Evolutionary conservation across 2,329 filamentous ascomycete species (phyloP).

Genomic region (Colletotrichum magnum): DNA sequence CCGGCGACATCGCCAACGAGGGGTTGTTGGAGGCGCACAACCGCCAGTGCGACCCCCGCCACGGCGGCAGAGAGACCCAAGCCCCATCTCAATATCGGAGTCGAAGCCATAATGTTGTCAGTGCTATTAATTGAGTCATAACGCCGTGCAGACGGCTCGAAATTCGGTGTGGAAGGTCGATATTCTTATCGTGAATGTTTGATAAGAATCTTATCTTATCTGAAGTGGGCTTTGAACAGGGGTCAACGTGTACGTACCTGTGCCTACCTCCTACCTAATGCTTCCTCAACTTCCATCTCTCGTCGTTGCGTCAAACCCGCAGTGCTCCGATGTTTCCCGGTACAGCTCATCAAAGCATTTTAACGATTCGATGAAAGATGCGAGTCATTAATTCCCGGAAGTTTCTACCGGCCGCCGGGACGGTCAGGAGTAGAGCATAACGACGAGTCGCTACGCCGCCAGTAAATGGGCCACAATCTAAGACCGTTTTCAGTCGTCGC

Average conservation of each 20-base stretch:
- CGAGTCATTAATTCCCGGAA: too few relatives aligned
- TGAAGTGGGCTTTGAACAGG: background rate
- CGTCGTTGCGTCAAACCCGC: too few relatives aligned
- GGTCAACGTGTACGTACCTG: background rate
- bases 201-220: slow-evolving; percentile 38
- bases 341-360: too few relatives aligned
- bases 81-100: slow-evolving; percentile 33
- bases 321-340: too few relatives aligned
- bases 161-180: slow-evolving; percentile 33
- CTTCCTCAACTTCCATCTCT: too few relatives aligned
- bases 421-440: too few relatives aligned
- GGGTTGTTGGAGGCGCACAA: slow-evolving; percentile 44
- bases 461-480: background rate
- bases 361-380: too few relatives aligned
- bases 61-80: slow-evolving; percentile 47
- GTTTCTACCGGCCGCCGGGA: too few relatives aligned
- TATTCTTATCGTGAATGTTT: slow-evolving; percentile 27
- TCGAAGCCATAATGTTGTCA: slow-evolving; percentile 26
- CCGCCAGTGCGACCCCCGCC: slow-evolving; percentile 49
- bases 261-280: too few relatives aligned
- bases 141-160: background rate
- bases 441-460: background rate
- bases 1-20: slow-evolving; percentile 22
- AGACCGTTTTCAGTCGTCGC: background rate
- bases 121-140: slow-evolving; percentile 6